Evolutionary conservation across 257 asterid genomes (phyloP).

Genomic region (Capsicum baccatum): DNA sequence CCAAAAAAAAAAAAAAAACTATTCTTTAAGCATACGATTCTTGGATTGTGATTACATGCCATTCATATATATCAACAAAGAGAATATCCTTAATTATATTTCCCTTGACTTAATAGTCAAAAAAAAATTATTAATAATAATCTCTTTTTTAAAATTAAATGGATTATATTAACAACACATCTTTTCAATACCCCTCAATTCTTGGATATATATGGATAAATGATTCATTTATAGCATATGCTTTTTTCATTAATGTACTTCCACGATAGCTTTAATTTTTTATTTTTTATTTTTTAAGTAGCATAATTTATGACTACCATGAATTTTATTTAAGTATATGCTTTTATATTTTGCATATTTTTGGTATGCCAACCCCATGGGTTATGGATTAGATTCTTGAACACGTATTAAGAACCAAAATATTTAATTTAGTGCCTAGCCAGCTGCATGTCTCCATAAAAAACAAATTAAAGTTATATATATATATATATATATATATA

Average conservation of each 20-base stretch:
- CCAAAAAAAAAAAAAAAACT: neutral
- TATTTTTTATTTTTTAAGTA: neutral
- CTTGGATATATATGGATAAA: conserved; percentile 22
- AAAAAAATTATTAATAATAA: too few relatives aligned
- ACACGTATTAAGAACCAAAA: neutral
- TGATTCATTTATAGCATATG: conserved; percentile 28
- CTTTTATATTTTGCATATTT: conserved; percentile 12
- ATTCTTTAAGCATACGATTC: conserved; percentile 24
- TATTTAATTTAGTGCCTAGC: neutral
- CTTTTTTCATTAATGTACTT: neutral
- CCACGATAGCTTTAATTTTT: neutral
- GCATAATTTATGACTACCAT: conserved; percentile 21
- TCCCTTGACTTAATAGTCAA: conserved; percentile 10
- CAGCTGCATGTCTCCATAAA: neutral
- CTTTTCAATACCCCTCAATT: neutral
- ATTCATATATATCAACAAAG: neutral
- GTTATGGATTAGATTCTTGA: conserved; percentile 27
- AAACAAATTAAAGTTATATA: neutral
- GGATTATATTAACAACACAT: neutral
- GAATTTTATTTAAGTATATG: conserved; percentile 17
- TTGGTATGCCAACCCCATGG: conserved; percentile 21
- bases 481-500: too few relatives aligned
- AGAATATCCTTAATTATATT: conserved; percentile 26
- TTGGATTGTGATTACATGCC: conserved; percentile 22
- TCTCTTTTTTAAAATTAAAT: neutral